Evolutionary conservation across 805 yeast species (phyloP).

Genomic region (Wickerhamiella siamensis): DNA sequence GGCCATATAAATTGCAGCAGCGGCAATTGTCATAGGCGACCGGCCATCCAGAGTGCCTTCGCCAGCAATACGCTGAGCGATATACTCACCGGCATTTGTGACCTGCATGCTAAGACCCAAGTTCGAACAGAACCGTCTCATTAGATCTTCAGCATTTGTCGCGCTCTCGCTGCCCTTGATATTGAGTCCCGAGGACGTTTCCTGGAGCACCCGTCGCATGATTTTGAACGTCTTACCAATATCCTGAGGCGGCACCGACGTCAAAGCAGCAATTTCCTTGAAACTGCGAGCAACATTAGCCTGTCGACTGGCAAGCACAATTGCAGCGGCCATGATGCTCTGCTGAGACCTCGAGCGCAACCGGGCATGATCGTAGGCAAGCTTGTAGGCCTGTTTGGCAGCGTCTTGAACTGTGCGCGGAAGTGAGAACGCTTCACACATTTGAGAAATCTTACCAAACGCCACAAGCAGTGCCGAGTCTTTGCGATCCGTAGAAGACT

Average conservation of each 20-base stretch:
- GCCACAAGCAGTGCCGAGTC: conserved; percentile 83
- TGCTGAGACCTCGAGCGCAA: conserved; percentile 86
- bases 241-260: conserved; percentile 86
- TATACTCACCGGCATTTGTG: conserved; percentile 83
- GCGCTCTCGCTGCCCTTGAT: conserved; percentile 29
- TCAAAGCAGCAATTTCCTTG: conserved; percentile 89
- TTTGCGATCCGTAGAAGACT: conserved; percentile 68
- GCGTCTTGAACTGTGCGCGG: conserved; percentile 95
- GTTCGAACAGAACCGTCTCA: conserved; percentile 91
- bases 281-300: conserved; percentile 90
- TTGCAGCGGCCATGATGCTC: conserved; percentile 92
- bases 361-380: conserved; percentile 75
- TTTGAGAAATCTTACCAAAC: conserved; percentile 77
- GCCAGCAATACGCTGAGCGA: conserved; percentile 79
- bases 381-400: conserved; percentile 88
- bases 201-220: conserved; percentile 50
- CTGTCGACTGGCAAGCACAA: conserved; percentile 84
- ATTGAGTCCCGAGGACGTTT: conserved; percentile 21
- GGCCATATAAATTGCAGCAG: conserved; percentile 91
- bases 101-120: conserved; percentile 74
- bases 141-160: conserved; percentile 84
- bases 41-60: conserved; percentile 91
- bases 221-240: conserved; percentile 82
- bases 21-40: conserved; percentile 94
- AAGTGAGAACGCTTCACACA: conserved; percentile 92